Evolutionary conservation across 768 basidiomycete genomes (phyloP).

Genomic region (Scleroderma bovista): DNA sequence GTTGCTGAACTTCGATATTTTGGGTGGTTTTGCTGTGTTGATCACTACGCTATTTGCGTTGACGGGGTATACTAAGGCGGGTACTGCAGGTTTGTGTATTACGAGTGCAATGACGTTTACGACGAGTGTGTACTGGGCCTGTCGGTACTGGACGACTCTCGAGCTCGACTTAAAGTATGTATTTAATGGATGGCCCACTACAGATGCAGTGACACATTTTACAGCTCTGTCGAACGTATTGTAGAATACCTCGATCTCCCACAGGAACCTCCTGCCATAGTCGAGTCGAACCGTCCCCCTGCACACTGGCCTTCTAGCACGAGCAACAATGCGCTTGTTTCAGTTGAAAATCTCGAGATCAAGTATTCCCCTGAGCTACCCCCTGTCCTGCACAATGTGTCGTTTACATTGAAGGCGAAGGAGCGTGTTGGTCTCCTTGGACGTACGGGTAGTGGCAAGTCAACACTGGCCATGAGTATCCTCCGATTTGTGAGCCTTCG

Average conservation of each 20-base stretch:
- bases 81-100: conserved; percentile 39
- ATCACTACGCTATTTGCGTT: conserved; percentile 71
- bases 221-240: conserved; percentile 82
- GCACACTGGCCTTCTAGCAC: conserved; percentile 90
- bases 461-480: conserved; percentile 81
- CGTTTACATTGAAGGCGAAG: conserved; percentile 63
- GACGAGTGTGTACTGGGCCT: conserved; percentile 33
- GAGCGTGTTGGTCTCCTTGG: conserved; percentile 80
- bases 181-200: too few relatives aligned
- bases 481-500: conserved; percentile 63
- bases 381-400: conserved; percentile 68
- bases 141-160: conserved; percentile 49
- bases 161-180: conserved; percentile 69
- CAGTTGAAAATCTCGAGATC: conserved; percentile 70
- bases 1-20: conserved; percentile 72
- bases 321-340: conserved; percentile 47
- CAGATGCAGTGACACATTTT: too few relatives aligned
- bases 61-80: conserved; percentile 31
- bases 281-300: conserved; percentile 72
- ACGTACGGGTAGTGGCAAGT: conserved; percentile 78
- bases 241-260: conserved; percentile 89
- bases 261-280: conserved; percentile 75
- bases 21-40: conserved; percentile 70
- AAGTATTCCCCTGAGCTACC: conserved; percentile 86
- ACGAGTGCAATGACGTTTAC: conserved; percentile 51